A percentile compares a stretch with the other conserved stretches of the same genome.
Conservation (phyloP, 208 protist species). For the Vickermania spadyakhi region DNA sequence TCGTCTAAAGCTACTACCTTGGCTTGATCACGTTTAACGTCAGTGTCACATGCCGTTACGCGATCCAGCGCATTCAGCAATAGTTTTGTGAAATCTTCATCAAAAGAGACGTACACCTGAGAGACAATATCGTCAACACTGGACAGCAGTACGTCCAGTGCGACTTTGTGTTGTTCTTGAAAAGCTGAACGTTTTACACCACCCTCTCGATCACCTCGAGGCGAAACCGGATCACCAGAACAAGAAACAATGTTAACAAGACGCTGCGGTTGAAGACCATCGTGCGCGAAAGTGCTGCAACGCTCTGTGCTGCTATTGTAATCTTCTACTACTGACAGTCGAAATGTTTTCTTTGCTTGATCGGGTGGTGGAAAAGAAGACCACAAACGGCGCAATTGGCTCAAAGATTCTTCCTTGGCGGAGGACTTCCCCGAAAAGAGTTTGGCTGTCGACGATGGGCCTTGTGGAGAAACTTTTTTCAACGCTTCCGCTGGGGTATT, state of each 20-base stretch:
- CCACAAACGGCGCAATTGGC: too few relatives aligned
- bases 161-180: slow-evolving; percentile 54
- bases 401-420: too few relatives aligned
- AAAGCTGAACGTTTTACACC: slow-evolving; percentile 47
- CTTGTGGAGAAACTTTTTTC: too few relatives aligned
- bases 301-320: slow-evolving; percentile 6
- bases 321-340: slow-evolving; percentile 1
- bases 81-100: slow-evolving; percentile 82
- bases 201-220: slow-evolving; percentile 62
- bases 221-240: slow-evolving; percentile 65
- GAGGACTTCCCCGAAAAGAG: too few relatives aligned
- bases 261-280: slow-evolving; percentile 59
- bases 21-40: slow-evolving; percentile 44
- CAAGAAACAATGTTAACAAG: slow-evolving; percentile 60
- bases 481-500: slow-evolving; percentile 1
- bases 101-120: slow-evolving; percentile 83
- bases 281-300: slow-evolving; percentile 18
- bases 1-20: slow-evolving; percentile 67
- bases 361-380: too few relatives aligned
- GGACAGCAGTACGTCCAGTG: slow-evolving; percentile 72
- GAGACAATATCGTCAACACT: slow-evolving; percentile 86
- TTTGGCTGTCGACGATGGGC: too few relatives aligned
- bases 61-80: slow-evolving; percentile 84
- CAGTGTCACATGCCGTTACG: slow-evolving; percentile 61
- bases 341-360: slow-evolving; percentile 4